These are phyloP conservation scores for Blastobotrys arbuscula DNA, from an alignment of 1,139 yeast species.

Conservation along the genomic window DNA sequence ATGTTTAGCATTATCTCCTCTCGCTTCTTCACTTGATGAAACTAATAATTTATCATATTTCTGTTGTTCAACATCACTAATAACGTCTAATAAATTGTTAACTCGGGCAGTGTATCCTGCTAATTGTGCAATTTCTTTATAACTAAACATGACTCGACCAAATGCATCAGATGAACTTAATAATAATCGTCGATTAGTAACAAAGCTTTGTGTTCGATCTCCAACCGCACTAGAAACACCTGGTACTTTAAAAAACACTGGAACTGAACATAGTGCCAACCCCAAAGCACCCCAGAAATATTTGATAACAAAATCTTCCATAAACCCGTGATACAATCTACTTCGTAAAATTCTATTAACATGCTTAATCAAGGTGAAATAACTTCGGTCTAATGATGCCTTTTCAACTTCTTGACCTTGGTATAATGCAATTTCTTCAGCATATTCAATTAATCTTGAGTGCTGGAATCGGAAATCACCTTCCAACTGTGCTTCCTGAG, in stretches of 20 bases:
- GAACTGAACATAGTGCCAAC: conserved; percentile 77
- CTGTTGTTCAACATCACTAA: conserved; percentile 47
- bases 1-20: conserved; percentile 19
- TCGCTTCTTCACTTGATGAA: conserved; percentile 20
- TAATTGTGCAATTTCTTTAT: conserved; percentile 77
- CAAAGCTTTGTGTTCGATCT: conserved; percentile 51
- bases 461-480: conserved; percentile 82
- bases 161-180: conserved; percentile 84
- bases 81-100: conserved; percentile 60
- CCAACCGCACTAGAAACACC: conserved; percentile 31
- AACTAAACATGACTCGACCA: conserved; percentile 80
- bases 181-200: conserved; percentile 83
- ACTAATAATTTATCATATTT: conserved; percentile 30
- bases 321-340: conserved; percentile 64
- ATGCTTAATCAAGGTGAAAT: conserved; percentile 76
- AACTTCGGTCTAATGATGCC: conserved; percentile 70
- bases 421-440: conserved; percentile 83
- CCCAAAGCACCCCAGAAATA: conserved; percentile 97
- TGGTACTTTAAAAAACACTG: conserved; percentile 69
- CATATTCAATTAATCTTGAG: conserved; percentile 69
- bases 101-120: conserved; percentile 81
- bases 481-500: conserved; percentile 74
- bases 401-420: conserved; percentile 79
- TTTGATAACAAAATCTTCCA: conserved; percentile 66
- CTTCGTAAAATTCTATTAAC: conserved; percentile 73